phyloP scores from a whole-genome alignment of 345 rosid species.

The Acer yangbiense region DNA sequence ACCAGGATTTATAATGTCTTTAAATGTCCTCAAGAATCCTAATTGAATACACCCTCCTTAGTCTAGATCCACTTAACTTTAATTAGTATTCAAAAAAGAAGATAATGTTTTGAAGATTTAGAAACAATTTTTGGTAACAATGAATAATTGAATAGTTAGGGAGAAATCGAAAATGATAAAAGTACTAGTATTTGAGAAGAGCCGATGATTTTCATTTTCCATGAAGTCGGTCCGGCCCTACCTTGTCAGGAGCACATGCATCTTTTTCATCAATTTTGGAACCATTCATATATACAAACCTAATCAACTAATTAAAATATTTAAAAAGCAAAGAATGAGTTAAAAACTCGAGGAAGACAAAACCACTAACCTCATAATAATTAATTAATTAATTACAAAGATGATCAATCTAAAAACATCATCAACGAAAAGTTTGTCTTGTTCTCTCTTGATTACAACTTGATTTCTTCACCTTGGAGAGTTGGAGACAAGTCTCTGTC shows the following conservation, averaged over 20 bases:
- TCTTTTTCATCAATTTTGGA: constrained; percentile 14
- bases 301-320: no score
- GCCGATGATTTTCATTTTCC: neutral
- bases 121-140: no score
- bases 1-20: no score
- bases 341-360: neutral
- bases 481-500: no score
- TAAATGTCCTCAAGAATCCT: no score
- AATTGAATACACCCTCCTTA: no score
- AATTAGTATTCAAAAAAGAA: neutral
- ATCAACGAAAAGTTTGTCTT: no score
- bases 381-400: neutral
- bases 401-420: no score
- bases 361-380: no score
- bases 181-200: neutral
- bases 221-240: constrained; percentile 21
- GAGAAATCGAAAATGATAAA: neutral
- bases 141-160: neutral
- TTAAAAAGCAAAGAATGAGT: neutral
- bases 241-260: constrained; percentile 35
- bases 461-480: no score
- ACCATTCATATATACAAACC: neutral
- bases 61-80: neutral
- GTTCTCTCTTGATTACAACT: no score
- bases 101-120: no score